A percentile compares a stretch with the other conserved stretches of the same genome.
Conservation (phyloP, 2,329 filamentous ascomycete genomes). For the Sodiomyces alkalinus region DNA sequence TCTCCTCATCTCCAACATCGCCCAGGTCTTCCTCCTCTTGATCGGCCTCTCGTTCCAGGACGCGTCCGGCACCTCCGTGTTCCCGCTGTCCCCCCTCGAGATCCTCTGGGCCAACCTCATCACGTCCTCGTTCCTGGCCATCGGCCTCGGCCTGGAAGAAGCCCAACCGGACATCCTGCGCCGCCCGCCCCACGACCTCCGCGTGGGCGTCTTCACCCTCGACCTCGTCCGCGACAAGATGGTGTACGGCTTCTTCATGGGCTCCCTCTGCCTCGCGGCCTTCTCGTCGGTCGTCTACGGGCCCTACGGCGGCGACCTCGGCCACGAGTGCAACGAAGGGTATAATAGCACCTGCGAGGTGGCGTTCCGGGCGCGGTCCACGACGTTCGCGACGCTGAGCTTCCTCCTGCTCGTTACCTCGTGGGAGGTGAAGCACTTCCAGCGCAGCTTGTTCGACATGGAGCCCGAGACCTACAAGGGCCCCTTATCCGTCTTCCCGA, state of each 20-base stretch:
- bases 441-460: constrained; percentile 55
- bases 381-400: constrained; percentile 53
- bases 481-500: constrained; percentile 34
- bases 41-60: constrained; percentile 59
- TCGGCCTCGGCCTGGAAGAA: constrained; percentile 57
- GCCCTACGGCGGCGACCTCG: constrained; percentile 31
- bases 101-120: constrained; percentile 67
- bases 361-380: constrained; percentile 50
- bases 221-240: constrained; percentile 54
- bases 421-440: constrained; percentile 61
- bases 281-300: constrained; percentile 48
- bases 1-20: constrained; percentile 54
- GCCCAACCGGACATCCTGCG: constrained; percentile 52
- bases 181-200: constrained; percentile 47
- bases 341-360: constrained; percentile 33
- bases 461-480: constrained; percentile 34
- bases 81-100: constrained; percentile 56
- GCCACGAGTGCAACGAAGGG: constrained; percentile 40
- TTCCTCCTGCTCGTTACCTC: constrained; percentile 54
- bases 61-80: constrained; percentile 39
- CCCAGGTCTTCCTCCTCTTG: constrained; percentile 53
- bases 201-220: constrained; percentile 44
- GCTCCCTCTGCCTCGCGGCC: constrained; percentile 41
- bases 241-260: constrained; percentile 49
- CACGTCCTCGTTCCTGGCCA: constrained; percentile 55